Conservation (phyloP, 148 eudicot species). For the Vaccinium macrocarpon region DNA sequence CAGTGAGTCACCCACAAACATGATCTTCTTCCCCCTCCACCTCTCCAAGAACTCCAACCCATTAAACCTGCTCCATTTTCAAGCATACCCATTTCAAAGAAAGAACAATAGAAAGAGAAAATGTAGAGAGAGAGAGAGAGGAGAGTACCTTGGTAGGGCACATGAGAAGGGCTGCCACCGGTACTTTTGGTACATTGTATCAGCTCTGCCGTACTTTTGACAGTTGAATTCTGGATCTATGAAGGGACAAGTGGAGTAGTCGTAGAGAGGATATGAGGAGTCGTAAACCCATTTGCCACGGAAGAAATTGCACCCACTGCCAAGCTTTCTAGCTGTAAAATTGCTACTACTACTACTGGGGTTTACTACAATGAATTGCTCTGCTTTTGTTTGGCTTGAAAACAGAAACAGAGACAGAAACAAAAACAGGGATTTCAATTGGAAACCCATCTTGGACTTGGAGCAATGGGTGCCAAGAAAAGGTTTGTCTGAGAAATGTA, state of each 20-base stretch:
- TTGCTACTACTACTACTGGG: background rate
- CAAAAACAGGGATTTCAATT: conserved; percentile 34
- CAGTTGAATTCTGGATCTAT: conserved; percentile 73
- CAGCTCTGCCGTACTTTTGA: conserved; percentile 68
- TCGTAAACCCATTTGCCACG: conserved; percentile 91
- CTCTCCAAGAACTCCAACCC: conserved; percentile 64
- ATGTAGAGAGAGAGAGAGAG: conserved; percentile 1
- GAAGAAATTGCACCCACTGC: conserved; percentile 51
- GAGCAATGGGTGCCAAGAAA: background rate
- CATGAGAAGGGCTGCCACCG: conserved; percentile 86
- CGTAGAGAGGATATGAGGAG: conserved; percentile 70
- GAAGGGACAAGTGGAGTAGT: conserved; percentile 66
- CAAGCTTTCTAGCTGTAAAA: conserved; percentile 26
- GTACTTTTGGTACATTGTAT: conserved; percentile 59
- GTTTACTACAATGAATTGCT: background rate
- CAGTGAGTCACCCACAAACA: conserved; percentile 90
- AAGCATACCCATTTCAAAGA: conserved; percentile 2
- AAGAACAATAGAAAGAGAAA: background rate
- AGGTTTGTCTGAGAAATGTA: background rate
- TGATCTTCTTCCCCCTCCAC: conserved; percentile 79
- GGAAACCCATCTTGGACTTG: conserved; percentile 33
- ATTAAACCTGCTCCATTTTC: conserved; percentile 55
- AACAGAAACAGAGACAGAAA: conserved; percentile 29
- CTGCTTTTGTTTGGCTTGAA: conserved; percentile 23
- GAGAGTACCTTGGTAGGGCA: conserved; percentile 58